Conservation (phyloP, 306 rosid genomes). For the Arachis hypogaea region DNA sequence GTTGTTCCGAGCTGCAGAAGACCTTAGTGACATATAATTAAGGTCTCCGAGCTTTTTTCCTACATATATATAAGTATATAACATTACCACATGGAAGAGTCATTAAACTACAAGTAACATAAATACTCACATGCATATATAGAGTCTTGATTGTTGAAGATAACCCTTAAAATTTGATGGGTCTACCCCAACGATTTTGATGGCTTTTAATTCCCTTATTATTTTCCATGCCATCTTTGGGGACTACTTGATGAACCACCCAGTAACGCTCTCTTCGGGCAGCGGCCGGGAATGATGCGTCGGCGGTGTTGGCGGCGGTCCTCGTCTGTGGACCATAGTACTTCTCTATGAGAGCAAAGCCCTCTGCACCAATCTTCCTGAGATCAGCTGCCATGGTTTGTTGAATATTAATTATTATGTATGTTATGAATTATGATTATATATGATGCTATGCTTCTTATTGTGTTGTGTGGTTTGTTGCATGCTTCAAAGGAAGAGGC, state of each 20-base stretch:
- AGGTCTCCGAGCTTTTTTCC: constrained; percentile 32
- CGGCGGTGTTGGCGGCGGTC: not conserved
- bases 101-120: not conserved
- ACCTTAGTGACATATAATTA: constrained; percentile 4
- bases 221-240: not conserved
- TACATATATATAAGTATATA: not conserved
- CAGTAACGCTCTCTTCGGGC: constrained; percentile 1
- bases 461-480: not conserved
- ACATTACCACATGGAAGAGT: not conserved
- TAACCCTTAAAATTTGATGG: constrained; percentile 10
- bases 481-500: not conserved
- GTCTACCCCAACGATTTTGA: constrained; percentile 40
- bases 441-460: not conserved
- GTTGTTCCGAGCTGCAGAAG: constrained; percentile 25
- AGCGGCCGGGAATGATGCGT: not conserved
- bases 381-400: constrained; percentile 15
- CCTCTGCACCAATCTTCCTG: constrained; percentile 38
- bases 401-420: too few relatives aligned
- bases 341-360: constrained; percentile 43
- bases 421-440: too few relatives aligned
- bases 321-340: constrained; percentile 25
- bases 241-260: constrained; percentile 13
- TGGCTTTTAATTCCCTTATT: constrained; percentile 27
- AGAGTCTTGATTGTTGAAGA: too few relatives aligned
- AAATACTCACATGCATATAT: not conserved